Evolutionary conservation across 805 yeast genomes (phyloP).

Genomic region (Lipomyces sp.): DNA sequence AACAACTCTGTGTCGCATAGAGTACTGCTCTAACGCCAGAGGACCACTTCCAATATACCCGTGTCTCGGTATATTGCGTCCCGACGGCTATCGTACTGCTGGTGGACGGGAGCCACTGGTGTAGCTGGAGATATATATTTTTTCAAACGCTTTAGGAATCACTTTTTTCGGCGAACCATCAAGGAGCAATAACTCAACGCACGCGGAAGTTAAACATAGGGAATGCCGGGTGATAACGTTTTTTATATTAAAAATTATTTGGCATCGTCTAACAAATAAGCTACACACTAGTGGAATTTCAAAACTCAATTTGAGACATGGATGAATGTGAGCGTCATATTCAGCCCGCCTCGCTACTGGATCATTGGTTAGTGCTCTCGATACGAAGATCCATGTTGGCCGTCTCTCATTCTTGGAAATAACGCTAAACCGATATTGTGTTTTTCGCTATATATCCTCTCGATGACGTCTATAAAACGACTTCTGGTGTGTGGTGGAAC

Average conservation of each 20-base stretch:
- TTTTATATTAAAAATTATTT: background rate
- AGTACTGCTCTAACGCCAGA: background rate
- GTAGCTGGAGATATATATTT: too few relatives aligned
- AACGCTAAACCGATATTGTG: background rate
- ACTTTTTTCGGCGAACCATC: too few relatives aligned
- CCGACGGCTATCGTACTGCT: background rate
- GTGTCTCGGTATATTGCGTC: background rate
- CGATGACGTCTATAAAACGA: constrained; percentile 15
- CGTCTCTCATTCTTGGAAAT: background rate
- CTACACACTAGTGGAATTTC: background rate
- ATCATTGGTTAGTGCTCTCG: too few relatives aligned
- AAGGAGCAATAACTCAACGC: background rate
- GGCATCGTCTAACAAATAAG: background rate
- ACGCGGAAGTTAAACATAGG: background rate
- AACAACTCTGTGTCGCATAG: constrained; percentile 2
- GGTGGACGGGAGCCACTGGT: background rate
- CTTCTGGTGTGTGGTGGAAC: constrained; percentile 32
- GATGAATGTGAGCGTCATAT: background rate
- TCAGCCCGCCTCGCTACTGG: too few relatives aligned
- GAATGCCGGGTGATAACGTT: background rate
- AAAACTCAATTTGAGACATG: background rate
- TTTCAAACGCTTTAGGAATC: too few relatives aligned
- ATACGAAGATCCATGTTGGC: background rate
- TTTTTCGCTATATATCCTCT: background rate
- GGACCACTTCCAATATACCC: background rate